A percentile compares a stretch with the other conserved stretches of the same genome.
Conservation (phyloP, 2,329 filamentous ascomycete genomes). For the Diaporthe velutina region DNA sequence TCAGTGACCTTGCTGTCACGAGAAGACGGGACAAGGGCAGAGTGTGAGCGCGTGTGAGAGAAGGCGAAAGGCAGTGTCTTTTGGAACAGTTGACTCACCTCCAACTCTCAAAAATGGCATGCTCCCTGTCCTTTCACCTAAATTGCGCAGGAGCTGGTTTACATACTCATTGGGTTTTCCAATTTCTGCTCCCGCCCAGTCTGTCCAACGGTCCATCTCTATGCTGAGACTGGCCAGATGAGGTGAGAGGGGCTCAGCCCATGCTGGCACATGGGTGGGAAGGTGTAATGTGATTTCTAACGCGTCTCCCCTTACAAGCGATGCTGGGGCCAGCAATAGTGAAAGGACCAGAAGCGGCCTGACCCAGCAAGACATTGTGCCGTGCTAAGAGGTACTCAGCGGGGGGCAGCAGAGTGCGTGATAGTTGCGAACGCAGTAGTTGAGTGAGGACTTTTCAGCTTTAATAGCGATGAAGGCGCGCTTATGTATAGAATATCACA, state of each 20-base stretch:
- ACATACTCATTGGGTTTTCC: not conserved
- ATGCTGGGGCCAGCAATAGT: not conserved
- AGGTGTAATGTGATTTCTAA: not conserved
- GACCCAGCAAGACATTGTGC: not conserved
- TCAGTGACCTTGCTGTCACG: not conserved
- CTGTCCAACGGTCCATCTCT: constrained; percentile 16
- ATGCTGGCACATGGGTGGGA: not conserved
- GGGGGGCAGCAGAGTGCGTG: not conserved
- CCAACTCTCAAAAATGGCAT: not conserved
- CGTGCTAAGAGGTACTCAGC: not conserved
- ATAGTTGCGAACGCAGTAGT: not conserved
- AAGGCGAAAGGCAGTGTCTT: not conserved
- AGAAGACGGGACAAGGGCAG: not conserved
- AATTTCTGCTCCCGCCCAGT: constrained; percentile 15
- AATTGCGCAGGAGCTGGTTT: constrained; percentile 8
- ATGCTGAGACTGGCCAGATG: constrained; percentile 9
- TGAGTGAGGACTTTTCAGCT: too few relatives aligned
- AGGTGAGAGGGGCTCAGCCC: constrained; percentile 16
- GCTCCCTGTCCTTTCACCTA: not conserved
- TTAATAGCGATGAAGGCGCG: not conserved
- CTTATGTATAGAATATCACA: not conserved
- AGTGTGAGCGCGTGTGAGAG: not conserved
- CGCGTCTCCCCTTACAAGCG: not conserved
- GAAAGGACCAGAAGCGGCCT: not conserved
- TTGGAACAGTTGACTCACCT: not conserved